Evolutionary conservation across 352 stramenopile genomes (phyloP).

Genomic region (Phytophthora citrophthora): DNA sequence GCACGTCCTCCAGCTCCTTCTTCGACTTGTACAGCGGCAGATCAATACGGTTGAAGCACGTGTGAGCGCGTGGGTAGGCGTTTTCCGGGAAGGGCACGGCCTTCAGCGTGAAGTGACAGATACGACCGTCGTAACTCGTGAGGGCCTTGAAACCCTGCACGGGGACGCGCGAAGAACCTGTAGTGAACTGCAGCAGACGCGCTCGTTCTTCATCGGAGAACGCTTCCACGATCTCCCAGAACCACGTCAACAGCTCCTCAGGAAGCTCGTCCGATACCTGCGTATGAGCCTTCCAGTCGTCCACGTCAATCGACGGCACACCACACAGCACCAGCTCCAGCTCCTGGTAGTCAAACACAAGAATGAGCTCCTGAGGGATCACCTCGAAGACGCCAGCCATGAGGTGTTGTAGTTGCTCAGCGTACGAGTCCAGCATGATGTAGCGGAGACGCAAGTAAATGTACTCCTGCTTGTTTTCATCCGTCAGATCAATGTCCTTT

Average conservation of each 20-base stretch:
- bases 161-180: slow-evolving; percentile 84
- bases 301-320: slow-evolving; percentile 81
- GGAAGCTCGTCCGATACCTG: slow-evolving; percentile 89
- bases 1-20: slow-evolving; percentile 94
- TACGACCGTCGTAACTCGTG: slow-evolving; percentile 83
- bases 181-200: slow-evolving; percentile 86
- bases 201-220: slow-evolving; percentile 80
- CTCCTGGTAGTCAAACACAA: slow-evolving; percentile 88
- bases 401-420: slow-evolving; percentile 92
- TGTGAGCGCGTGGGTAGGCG: slow-evolving; percentile 74
- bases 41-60: slow-evolving; percentile 88
- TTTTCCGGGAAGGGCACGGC: slow-evolving; percentile 63
- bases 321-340: slow-evolving; percentile 84
- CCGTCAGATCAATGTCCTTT: slow-evolving; percentile 89
- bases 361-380: slow-evolving; percentile 89
- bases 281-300: slow-evolving; percentile 85
- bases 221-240: slow-evolving; percentile 78
- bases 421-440: slow-evolving; percentile 95
- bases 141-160: slow-evolving; percentile 85
- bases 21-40: slow-evolving; percentile 87
- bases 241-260: slow-evolving; percentile 77
- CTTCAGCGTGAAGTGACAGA: slow-evolving; percentile 79
- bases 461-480: slow-evolving; percentile 98
- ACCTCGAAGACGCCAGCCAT: slow-evolving; percentile 97
- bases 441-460: slow-evolving; percentile 96